Evolutionary conservation across 2,329 filamentous ascomycete species (phyloP), one percentile per base, ranked within the genome.

Genomic region (Verticillium zaregamsianum): DNA sequence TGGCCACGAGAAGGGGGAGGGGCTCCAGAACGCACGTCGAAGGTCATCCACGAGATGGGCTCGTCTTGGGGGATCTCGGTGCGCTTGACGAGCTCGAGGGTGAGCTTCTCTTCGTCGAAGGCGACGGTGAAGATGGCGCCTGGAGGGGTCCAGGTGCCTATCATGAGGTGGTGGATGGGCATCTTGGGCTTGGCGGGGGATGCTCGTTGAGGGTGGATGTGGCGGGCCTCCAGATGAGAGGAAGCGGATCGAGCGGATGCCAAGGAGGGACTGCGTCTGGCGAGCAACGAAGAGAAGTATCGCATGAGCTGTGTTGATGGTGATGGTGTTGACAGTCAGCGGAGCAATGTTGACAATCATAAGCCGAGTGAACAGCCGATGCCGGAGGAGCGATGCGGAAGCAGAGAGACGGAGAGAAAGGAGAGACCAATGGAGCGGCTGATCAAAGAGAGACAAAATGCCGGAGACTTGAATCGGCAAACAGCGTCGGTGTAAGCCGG

Each of bases 31-130:
- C 89, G 77, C 80, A 92, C 91, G 74, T 92, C 90, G 71, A 96
- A 94, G 17, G 91, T 89, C 90, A 96, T 94, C 92, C 92, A 96
- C 63, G 92, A 96, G 67, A 96, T 95, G 8, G 92, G 91, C 76
- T 96, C 91, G 66, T 94, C 90, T 59, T 90, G 77, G 5, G 91
- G 89, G 61, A 96, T 95, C 62, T 88, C 86, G 1, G 91, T 95
- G 68, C 89, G 87, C 79, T 94, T 93, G 71, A 96, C 79, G 70
- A 95, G 77, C 67, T 89, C 84, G 64, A 96, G 77, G 7, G 88
- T 89, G 66, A 93, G 79, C 45, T 86, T 86, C 76, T 93, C 90
- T 68, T 94, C 91, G 77, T 96, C 91, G 72, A 96, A 96, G 64
- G 89, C 86, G 63, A 96, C 89, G 0, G 92, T 96, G 77, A 95